phyloP scores from a whole-genome alignment of 2,329 filamentous ascomycete species.

The Colletotrichum incanum region DNA sequence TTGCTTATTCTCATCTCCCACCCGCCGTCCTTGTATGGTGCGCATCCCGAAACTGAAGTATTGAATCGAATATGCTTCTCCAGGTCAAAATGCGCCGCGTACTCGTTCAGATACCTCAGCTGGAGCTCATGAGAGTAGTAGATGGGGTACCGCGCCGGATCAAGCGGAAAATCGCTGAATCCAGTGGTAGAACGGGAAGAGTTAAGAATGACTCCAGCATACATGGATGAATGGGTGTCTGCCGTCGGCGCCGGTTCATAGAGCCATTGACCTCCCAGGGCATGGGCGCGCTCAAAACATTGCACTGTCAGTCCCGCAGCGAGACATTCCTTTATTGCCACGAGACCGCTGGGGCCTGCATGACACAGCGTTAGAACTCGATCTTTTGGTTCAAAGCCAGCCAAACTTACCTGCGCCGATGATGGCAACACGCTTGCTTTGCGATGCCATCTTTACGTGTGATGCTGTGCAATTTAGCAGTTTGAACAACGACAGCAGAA shows the following conservation, averaged over 20 bases:
- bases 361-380: neutral
- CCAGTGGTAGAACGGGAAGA: slow-evolving; percentile 56
- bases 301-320: slow-evolving; percentile 54
- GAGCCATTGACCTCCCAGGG: slow-evolving; percentile 58
- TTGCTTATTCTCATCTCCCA: slow-evolving; percentile 51
- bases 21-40: slow-evolving; percentile 46
- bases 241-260: slow-evolving; percentile 50
- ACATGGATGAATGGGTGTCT: slow-evolving; percentile 53
- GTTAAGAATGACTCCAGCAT: slow-evolving; percentile 55
- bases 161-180: slow-evolving; percentile 58
- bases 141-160: slow-evolving; percentile 55
- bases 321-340: slow-evolving; percentile 56
- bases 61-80: slow-evolving; percentile 52
- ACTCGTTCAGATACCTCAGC: slow-evolving; percentile 54
- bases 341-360: slow-evolving; percentile 54
- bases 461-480: neutral
- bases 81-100: slow-evolving; percentile 55
- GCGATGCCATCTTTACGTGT: neutral
- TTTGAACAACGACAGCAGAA: neutral
- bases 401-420: slow-evolving; percentile 45
- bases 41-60: slow-evolving; percentile 52
- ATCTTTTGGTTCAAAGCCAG: neutral
- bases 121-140: slow-evolving; percentile 55
- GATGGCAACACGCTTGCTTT: slow-evolving; percentile 45
- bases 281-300: slow-evolving; percentile 53